Evolutionary conservation across 2,329 filamentous ascomycete genomes (phyloP), one percentile per base, ranked within the genome.

Genomic region (Epichloe sibirici): DNA sequence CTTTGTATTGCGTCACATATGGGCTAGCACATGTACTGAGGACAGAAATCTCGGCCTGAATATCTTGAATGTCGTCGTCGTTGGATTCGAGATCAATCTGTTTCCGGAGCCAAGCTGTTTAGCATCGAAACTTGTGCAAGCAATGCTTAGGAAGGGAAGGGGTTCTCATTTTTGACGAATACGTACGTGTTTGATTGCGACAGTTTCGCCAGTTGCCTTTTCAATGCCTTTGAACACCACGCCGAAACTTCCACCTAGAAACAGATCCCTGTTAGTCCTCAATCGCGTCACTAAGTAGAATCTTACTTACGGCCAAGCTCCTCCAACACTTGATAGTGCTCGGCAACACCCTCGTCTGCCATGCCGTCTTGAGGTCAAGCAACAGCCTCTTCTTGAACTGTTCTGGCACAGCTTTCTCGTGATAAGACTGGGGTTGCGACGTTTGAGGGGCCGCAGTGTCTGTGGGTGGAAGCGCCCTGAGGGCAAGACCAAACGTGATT

Each of bases 81-180:
- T 90, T 97, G 54, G 91, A 95, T 72, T 98, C 93, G 65, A 98
- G 88, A 69, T 98, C 93, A 68, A 98, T 97, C 90, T 97, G 31
- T 37, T n/a, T 39, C 3, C 8, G 15, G 17, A 34, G n/a, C 4
- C 9, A 25, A 35, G 12, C 28, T 25, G 42, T 54, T 51, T 51
- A 54, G 55, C 40, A 15, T 8, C 8, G 17, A 13, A 11, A 12
- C 8, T 15, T 25, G 13, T 21, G 13, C 7, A n/a, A 9, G 6
- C 6, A 5, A 40, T 49, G 21, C 34, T 38, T 2, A 17, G 4
- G 8, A 38, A 25, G 50, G n/a, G 6, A 31, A n/a, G 17, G 5
- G 5, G 45, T 31, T 37, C 23, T 23, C 17, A 3, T 35, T 3
- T 3, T 46, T 35, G 23, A 31, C 23, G 12, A 31, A 28, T 12